Base-by-base conservation (phyloP, 148 eudicot genomes). In the Fagopyrum homotropicum region DNA sequence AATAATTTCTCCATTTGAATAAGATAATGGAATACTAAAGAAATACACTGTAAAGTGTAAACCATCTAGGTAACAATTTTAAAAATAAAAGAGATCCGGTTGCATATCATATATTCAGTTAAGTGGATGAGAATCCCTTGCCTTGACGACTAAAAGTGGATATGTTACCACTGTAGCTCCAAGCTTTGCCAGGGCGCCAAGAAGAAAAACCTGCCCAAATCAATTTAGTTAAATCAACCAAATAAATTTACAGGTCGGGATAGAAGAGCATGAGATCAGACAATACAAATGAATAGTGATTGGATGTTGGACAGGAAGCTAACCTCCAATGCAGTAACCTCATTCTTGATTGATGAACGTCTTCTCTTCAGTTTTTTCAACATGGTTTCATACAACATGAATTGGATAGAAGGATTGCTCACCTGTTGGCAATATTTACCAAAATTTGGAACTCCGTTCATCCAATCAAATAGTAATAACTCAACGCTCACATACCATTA, bases 81-180 rank as follows among this genome's bases (percentile, higher is more conserved):
- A 35, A 11, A 7, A 14, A 50, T 50, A 16, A 50, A 57, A 57
- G 5, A 61, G 40, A 61, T 26, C 30, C 30, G 2, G 5, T 43
- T 1, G 2, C 68, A 22, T 61, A 4, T 66, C 71, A 3, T 43
- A 15, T 5, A 40, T 66, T 40, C 71, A 66, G 46, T 43, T 49
- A 49, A 49, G 52, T 15, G 14, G 26, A 44, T 10, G 50, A 74
- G 73, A 17, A 61, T 14, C 60, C 60, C 83, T 85, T 81, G 84
- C 98, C 98, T 95, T 92, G 49, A 95, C 96, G 35, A 95, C 97
- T 77, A 92, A 80, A 79, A 92, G 88, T 76, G 98, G 98, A 86
- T 95, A 95, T 77, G 98, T 95, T 47, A 89, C 92, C 29, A 95
- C 93, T 48, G 98, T 95, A 64, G 98, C 98, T 81, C 98, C 98